Conservation (phyloP, 2,329 filamentous ascomycete species). For the Fusarium globosum region DNA sequence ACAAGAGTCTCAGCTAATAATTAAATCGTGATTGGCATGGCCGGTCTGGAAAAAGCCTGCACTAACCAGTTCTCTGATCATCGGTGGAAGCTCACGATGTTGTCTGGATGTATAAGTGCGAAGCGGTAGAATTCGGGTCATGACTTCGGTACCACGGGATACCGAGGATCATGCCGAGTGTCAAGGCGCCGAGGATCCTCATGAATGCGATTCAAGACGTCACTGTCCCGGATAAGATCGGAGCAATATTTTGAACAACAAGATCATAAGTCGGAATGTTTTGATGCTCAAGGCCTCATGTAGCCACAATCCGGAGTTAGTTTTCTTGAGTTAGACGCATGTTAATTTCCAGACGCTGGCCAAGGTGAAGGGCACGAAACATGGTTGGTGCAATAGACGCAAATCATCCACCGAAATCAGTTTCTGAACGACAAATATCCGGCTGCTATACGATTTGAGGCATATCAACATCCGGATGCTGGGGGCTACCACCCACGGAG, state of each 20-base stretch:
- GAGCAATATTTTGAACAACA: conserved; percentile 13
- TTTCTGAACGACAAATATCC: conserved; percentile 5
- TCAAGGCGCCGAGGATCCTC: conserved; percentile 34
- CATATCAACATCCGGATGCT: conserved; percentile 9
- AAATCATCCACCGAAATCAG: conserved; percentile 8
- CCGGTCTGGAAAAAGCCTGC: background rate
- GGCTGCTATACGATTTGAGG: background rate
- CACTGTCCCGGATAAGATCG: conserved; percentile 31
- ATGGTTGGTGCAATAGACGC: conserved; percentile 17
- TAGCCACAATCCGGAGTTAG: conserved; percentile 39
- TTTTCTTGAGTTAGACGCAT: conserved; percentile 15
- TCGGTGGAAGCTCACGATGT: background rate
- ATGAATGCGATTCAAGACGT: conserved; percentile 32
- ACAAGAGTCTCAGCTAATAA: background rate
- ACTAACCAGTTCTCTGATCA: background rate
- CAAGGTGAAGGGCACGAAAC: conserved; percentile 27
- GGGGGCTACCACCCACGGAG: background rate
- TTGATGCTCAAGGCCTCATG: conserved; percentile 8
- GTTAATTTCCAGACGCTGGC: conserved; percentile 35
- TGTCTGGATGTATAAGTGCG: conserved; percentile 29
- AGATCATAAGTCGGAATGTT: conserved; percentile 24
- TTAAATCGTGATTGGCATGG: background rate
- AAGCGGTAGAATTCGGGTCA: conserved; percentile 28
- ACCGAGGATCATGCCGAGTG: conserved; percentile 39
- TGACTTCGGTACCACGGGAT: conserved; percentile 35